Percentiles rank a stretch among this genome's conserved stretches.
Conservation (phyloP, 2,329 filamentous ascomycete genomes). For the Aspergillus hortae region DNA sequence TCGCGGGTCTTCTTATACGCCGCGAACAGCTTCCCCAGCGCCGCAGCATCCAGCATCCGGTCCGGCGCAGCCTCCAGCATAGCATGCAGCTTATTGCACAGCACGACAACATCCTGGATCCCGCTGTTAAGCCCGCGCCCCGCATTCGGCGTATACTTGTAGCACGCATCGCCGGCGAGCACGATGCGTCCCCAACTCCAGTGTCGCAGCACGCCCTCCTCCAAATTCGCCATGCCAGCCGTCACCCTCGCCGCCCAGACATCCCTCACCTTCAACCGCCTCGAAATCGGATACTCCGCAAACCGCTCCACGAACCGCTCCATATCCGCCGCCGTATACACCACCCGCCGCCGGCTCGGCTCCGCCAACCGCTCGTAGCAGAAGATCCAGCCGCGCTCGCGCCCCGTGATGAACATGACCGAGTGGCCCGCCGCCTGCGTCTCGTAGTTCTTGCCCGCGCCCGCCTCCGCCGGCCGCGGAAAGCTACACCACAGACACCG, state of each 20-base stretch:
- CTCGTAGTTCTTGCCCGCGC: slow-evolving; percentile 4
- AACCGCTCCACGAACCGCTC: slow-evolving; percentile 25
- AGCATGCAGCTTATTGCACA: slow-evolving; percentile 12
- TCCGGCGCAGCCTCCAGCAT: background rate
- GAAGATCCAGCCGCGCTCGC: slow-evolving; percentile 29
- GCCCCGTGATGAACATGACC: slow-evolving; percentile 27
- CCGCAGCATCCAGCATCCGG: no score
- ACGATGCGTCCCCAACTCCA: slow-evolving; percentile 37
- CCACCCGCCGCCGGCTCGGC: slow-evolving; percentile 21
- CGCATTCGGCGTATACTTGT: slow-evolving; percentile 39
- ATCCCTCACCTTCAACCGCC: slow-evolving; percentile 27
- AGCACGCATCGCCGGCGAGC: slow-evolving; percentile 36
- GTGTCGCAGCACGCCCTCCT: slow-evolving; percentile 35
- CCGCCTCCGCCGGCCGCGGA: background rate
- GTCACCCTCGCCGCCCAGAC: slow-evolving; percentile 18
- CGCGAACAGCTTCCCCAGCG: background rate
- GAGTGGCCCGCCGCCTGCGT: slow-evolving; percentile 15
- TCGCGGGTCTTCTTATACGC: slow-evolving; percentile 1
- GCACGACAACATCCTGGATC: slow-evolving; percentile 26
- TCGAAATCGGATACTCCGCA: slow-evolving; percentile 21
- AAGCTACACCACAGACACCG: slow-evolving; percentile 3
- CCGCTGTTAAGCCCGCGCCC: slow-evolving; percentile 33
- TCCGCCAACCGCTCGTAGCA: slow-evolving; percentile 29
- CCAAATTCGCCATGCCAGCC: slow-evolving; percentile 31
- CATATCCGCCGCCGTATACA: slow-evolving; percentile 25